Evolutionary conservation across 805 yeast species (phyloP).

Genomic region (Tetrapisispora pingtungensis): DNA sequence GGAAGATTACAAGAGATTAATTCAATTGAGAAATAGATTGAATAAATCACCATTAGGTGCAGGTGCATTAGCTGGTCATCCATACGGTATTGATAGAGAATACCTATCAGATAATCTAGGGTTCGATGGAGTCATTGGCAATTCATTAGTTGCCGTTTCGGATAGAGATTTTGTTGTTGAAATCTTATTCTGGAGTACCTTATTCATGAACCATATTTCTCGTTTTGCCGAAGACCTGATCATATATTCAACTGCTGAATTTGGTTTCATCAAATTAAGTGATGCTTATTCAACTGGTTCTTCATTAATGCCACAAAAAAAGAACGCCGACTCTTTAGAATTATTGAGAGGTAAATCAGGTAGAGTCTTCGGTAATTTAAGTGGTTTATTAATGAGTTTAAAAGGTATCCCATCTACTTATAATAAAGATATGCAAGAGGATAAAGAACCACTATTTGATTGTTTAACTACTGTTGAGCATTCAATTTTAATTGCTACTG

Average conservation of each 20-base stretch:
- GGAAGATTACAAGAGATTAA: slow-evolving; percentile 78
- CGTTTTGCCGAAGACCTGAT: slow-evolving; percentile 91
- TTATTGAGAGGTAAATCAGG: slow-evolving; percentile 95
- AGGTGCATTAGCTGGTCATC: slow-evolving; percentile 98
- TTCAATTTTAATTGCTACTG: slow-evolving; percentile 89
- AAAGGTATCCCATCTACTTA: slow-evolving; percentile 97
- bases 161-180: slow-evolving; percentile 98
- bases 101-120: slow-evolving; percentile 72
- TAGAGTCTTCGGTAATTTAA: slow-evolving; percentile 86
- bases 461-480: slow-evolving; percentile 84
- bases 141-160: slow-evolving; percentile 91
- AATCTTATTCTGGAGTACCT: slow-evolving; percentile 87
- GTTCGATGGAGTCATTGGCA: slow-evolving; percentile 81
- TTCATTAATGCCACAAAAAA: slow-evolving; percentile 97
- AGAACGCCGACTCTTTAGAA: slow-evolving; percentile 94
- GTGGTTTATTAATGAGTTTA: slow-evolving; percentile 93
- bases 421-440: slow-evolving; percentile 98
- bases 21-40: slow-evolving; percentile 70
- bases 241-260: slow-evolving; percentile 94
- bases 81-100: slow-evolving; percentile 97
- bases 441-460: slow-evolving; percentile 96
- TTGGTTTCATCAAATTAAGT: slow-evolving; percentile 84
- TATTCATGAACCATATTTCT: slow-evolving; percentile 92
- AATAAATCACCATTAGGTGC: slow-evolving; percentile 90
- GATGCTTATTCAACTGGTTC: slow-evolving; percentile 99